phyloP scores from a whole-genome alignment of 169 alveolate species.

The Plasmodium relictum region DNA sequence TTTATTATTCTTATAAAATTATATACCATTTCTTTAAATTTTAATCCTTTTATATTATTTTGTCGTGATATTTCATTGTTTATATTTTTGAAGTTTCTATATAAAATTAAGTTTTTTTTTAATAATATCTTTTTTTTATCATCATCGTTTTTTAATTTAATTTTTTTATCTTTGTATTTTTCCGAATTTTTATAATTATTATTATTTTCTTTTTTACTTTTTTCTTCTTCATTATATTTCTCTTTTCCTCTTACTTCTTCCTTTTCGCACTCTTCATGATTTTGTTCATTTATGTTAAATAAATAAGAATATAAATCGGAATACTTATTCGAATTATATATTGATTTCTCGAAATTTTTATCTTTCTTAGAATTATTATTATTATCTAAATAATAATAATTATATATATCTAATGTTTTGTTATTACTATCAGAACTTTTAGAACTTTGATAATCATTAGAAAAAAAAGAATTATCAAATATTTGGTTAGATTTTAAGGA shows the following conservation, averaged over 20 bases:
- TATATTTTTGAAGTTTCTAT: conserved; percentile 64
- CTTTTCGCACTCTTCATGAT: neutral
- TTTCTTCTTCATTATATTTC: neutral
- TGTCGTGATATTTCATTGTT: conserved; percentile 66
- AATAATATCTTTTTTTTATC: conserved; percentile 2
- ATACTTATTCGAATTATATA: neutral
- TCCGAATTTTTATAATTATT: neutral
- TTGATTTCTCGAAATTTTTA: conserved; percentile 15
- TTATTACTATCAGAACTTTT: neutral
- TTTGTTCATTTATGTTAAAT: neutral
- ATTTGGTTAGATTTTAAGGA: too few relatives aligned
- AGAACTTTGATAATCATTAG: neutral
- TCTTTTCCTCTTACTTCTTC: neutral
- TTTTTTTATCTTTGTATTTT: neutral
- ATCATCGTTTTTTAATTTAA: neutral
- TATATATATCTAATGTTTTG: conserved; percentile 41
- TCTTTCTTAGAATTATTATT: neutral
- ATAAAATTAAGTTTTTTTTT: conserved; percentile 33
- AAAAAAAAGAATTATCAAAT: neutral
- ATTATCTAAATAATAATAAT: conserved; percentile 34
- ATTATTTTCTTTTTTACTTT: neutral
- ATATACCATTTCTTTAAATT: conserved; percentile 23
- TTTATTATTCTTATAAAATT: conserved; percentile 31
- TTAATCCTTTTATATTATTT: conserved; percentile 40
- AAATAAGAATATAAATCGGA: conserved; percentile 5